A percentile compares a stretch with the other conserved stretches of the same genome.
phyloP scores from a whole-genome alignment of 2,329 filamentous ascomycete species.

The Fusarium xyrophilum region DNA sequence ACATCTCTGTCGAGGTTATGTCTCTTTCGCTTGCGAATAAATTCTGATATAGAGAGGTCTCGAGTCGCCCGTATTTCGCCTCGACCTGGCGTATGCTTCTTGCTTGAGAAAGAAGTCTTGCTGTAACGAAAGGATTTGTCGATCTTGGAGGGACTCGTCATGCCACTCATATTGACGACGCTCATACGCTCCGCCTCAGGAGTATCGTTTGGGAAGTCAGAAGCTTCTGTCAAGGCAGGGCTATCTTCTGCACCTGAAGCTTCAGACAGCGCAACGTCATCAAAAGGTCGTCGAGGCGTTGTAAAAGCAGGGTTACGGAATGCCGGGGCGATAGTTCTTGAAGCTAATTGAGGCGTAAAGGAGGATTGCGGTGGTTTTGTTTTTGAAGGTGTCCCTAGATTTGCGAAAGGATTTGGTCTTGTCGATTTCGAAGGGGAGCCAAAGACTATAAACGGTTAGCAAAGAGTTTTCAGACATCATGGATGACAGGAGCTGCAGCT shows the following conservation, averaged over 20 bases:
- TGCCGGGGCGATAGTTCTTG: conserved; percentile 54
- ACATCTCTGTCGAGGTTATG: conserved; percentile 60
- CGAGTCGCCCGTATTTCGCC: conserved; percentile 66
- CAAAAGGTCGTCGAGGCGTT: conserved; percentile 65
- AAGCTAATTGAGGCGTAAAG: conserved; percentile 54
- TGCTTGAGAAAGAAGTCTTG: conserved; percentile 49
- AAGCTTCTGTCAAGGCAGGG: conserved; percentile 64
- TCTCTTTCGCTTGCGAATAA: conserved; percentile 62
- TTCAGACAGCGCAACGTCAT: conserved; percentile 62
- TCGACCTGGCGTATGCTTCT: conserved; percentile 60
- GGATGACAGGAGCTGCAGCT: background rate
- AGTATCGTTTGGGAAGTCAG: conserved; percentile 59
- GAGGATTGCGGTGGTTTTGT: conserved; percentile 53
- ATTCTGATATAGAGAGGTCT: conserved; percentile 50
- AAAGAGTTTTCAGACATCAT: conserved; percentile 21
- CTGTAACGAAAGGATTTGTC: conserved; percentile 56
- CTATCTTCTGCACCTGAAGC: conserved; percentile 66
- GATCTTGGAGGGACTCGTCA: conserved; percentile 56
- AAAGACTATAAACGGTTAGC: conserved; percentile 43
- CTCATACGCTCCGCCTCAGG: conserved; percentile 58
- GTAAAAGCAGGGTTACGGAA: conserved; percentile 71
- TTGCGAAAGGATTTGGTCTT: conserved; percentile 48
- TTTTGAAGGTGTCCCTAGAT: conserved; percentile 51
- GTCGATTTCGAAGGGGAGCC: conserved; percentile 49
- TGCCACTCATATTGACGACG: conserved; percentile 51